These are phyloP conservation scores for Cucurbita moschata DNA, from an alignment of 306 rosid genomes.

Conservation along the genomic window DNA sequence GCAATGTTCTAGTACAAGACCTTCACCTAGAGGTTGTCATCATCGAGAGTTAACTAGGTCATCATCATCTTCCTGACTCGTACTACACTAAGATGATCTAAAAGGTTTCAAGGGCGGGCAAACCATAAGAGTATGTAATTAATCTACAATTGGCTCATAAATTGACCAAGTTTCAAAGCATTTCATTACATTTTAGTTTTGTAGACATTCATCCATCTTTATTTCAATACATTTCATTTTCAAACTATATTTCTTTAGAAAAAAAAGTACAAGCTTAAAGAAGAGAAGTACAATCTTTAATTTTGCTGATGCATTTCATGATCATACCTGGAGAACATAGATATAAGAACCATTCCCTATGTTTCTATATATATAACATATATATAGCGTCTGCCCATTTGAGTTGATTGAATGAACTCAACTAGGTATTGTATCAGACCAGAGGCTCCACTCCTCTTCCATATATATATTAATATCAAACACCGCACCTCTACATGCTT, in stretches of 20 bases:
- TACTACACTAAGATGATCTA: no score
- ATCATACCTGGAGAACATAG: constrained; percentile 5
- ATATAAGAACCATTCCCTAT: not conserved
- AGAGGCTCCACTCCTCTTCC: no score
- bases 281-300: not conserved
- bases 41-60: no score
- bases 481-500: no score
- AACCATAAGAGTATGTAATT: not conserved
- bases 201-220: no score
- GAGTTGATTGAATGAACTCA: not conserved
- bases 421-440: not conserved
- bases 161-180: no score
- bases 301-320: not conserved
- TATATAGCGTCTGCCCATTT: not conserved
- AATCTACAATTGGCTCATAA: no score
- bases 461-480: no score
- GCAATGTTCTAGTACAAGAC: not conserved
- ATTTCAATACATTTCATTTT: not conserved
- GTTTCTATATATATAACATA: not conserved
- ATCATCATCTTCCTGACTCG: no score
- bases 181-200: no score
- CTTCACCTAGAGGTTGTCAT: no score
- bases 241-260: not conserved
- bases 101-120: not conserved
- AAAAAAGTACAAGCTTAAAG: not conserved